Evolutionary conservation across 2,329 filamentous ascomycete species (phyloP).

Genomic region (Exophiala xenobiotica): DNA sequence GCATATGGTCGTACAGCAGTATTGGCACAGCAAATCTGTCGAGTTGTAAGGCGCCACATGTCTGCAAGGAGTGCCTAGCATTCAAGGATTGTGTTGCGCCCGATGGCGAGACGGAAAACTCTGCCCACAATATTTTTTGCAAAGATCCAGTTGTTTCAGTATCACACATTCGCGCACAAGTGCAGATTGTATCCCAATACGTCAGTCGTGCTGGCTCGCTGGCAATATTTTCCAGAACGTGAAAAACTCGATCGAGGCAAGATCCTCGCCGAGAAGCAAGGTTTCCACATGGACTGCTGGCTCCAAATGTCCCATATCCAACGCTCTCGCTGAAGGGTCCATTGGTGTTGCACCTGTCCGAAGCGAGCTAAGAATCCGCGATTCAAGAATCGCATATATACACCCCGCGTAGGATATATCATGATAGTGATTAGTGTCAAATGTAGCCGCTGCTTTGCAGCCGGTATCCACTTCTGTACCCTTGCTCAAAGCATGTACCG

Average conservation of each 20-base stretch:
- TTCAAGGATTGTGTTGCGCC: neutral
- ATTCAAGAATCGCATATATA: neutral
- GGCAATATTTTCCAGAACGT: slow-evolving; percentile 6
- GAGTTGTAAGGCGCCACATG: slow-evolving; percentile 7
- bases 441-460: neutral
- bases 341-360: slow-evolving; percentile 2
- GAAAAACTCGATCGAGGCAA: slow-evolving; percentile 5
- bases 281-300: slow-evolving; percentile 1
- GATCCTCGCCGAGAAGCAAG: neutral
- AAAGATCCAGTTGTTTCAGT: slow-evolving; percentile 12
- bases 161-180: slow-evolving; percentile 19
- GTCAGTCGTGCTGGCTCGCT: slow-evolving; percentile 9
- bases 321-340: neutral
- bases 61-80: neutral
- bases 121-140: slow-evolving; percentile 11
- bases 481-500: too few species aligned
- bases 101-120: neutral
- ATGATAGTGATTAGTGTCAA: slow-evolving; percentile 10
- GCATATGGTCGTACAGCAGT: slow-evolving; percentile 3
- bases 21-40: neutral
- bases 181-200: slow-evolving; percentile 24
- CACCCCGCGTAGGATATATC: slow-evolving; percentile 14
- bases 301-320: neutral
- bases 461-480: slow-evolving; percentile 1
- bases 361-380: neutral